These are phyloP conservation scores for Curvularia eragrostidis DNA, from an alignment of 2,329 filamentous ascomycete species.

Conservation along the genomic window DNA sequence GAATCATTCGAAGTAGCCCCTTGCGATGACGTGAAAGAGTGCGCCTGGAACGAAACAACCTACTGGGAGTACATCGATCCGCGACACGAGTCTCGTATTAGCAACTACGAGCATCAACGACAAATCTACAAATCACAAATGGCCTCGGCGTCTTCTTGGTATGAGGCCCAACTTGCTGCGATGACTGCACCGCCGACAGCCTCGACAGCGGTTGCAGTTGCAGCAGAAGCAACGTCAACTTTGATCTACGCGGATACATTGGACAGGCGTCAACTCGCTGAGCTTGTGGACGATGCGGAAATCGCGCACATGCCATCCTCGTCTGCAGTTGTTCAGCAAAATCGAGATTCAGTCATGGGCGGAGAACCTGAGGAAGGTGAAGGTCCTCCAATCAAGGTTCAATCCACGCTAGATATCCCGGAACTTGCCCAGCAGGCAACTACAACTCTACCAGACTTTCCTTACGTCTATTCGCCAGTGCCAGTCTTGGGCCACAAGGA, in stretches of 20 bases:
- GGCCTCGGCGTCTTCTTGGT: constrained; percentile 41
- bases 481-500: constrained; percentile 45
- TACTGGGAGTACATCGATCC: constrained; percentile 53
- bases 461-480: constrained; percentile 39
- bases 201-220: constrained; percentile 12
- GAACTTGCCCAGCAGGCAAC: constrained; percentile 24
- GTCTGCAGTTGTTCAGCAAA: constrained; percentile 8
- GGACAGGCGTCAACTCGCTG: constrained; percentile 37
- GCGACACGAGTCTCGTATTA: constrained; percentile 34
- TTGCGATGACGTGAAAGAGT: constrained; percentile 52
- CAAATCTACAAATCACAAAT: constrained; percentile 46
- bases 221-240: constrained; percentile 27
- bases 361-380: constrained; percentile 31
- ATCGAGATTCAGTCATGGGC: constrained; percentile 25
- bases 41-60: constrained; percentile 56
- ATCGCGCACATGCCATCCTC: constrained; percentile 22
- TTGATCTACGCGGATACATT: constrained; percentile 30
- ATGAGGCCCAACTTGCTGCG: constrained; percentile 36
- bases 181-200: constrained; percentile 32
- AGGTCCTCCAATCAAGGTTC: constrained; percentile 34
- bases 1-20: constrained; percentile 62
- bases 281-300: constrained; percentile 33
- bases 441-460: constrained; percentile 36
- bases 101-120: constrained; percentile 43
- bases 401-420: constrained; percentile 18